A percentile compares a stretch with the other conserved stretches of the same genome.
Conservation (phyloP, 2,329 filamentous ascomycete species). For the Aspergillus quadrilineatus region DNA sequence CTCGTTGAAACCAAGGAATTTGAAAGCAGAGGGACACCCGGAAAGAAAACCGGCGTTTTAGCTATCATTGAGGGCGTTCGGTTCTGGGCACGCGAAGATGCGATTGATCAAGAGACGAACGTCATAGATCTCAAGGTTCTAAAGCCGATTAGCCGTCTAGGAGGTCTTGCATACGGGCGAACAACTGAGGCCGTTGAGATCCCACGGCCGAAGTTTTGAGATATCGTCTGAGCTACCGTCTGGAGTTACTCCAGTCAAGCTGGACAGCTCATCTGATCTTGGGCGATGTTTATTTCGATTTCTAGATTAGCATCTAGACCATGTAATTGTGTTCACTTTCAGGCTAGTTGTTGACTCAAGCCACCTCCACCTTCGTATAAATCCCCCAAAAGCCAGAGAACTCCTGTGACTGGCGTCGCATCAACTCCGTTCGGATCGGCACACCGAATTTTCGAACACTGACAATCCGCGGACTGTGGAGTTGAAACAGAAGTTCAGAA, state of each 20-base stretch:
- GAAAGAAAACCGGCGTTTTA: slow-evolving; percentile 72
- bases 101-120: slow-evolving; percentile 73
- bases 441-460: not conserved
- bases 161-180: slow-evolving; percentile 81
- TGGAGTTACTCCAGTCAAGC: not conserved
- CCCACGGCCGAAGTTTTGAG: slow-evolving; percentile 38
- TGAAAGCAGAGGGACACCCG: slow-evolving; percentile 67
- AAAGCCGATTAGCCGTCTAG: slow-evolving; percentile 72
- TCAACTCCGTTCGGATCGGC: not conserved
- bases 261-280: not conserved
- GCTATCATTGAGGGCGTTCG: slow-evolving; percentile 77
- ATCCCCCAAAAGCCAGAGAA: not conserved
- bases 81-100: slow-evolving; percentile 90
- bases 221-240: not conserved
- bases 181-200: slow-evolving; percentile 70
- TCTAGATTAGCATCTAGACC: not conserved
- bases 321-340: not conserved
- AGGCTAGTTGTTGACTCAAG: not conserved
- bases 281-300: not conserved
- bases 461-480: not conserved
- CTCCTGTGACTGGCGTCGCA: not conserved
- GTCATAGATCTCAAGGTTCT: slow-evolving; percentile 74
- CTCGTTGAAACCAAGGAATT: slow-evolving; percentile 74
- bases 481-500: not conserved
- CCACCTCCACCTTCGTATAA: not conserved